Conservation (phyloP, 1,139 yeast genomes). For the Arxiozyma bovina region DNA sequence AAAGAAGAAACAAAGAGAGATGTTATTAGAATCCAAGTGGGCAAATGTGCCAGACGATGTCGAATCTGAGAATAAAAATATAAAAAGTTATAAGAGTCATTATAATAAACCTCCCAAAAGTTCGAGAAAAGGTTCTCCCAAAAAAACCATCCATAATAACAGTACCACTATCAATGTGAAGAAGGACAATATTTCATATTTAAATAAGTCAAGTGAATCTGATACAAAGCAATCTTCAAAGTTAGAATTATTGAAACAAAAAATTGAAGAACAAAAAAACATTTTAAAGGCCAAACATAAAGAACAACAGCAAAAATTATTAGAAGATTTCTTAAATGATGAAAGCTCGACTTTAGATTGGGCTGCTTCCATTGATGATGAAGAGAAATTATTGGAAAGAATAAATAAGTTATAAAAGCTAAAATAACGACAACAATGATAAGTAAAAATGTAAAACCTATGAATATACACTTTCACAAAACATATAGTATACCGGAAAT, state of each 20-base stretch:
- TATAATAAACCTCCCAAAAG: not conserved
- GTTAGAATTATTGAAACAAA: constrained; percentile 19
- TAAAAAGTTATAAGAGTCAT: not conserved
- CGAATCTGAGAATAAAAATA: not conserved
- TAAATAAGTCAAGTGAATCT: not conserved
- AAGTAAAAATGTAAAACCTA: no score
- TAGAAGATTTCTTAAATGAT: constrained; percentile 25
- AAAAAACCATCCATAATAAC: not conserved
- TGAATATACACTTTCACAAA: no score
- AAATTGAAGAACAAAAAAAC: constrained; percentile 26
- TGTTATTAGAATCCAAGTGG: constrained; percentile 21
- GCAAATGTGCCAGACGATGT: constrained; percentile 14
- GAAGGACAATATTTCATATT: not conserved
- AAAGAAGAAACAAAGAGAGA: not conserved
- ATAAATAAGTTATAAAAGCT: constrained; percentile 1
- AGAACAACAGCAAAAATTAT: constrained; percentile 22
- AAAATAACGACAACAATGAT: not conserved
- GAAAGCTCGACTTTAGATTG: constrained; percentile 19
- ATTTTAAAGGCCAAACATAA: constrained; percentile 21
- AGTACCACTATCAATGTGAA: not conserved
- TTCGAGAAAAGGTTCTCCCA: not conserved
- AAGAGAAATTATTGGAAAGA: constrained; percentile 9
- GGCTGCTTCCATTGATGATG: constrained; percentile 23
- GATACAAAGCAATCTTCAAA: constrained; percentile 2
- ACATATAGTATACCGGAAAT: no score